Conservation (phyloP, 441 rosid species). For the Euphorbia corollata region DNA sequence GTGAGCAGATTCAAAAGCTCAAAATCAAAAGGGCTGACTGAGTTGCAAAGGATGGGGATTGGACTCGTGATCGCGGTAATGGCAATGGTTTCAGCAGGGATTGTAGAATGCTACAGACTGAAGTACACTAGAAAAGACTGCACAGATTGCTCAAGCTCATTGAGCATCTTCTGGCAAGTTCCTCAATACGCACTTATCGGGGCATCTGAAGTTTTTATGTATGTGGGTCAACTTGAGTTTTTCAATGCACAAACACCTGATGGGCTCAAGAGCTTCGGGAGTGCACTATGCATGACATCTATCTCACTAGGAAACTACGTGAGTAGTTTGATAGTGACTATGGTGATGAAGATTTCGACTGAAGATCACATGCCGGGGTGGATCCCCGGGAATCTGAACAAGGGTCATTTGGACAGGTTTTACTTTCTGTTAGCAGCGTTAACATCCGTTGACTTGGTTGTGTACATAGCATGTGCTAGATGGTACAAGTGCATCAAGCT, state of each 20-base stretch:
- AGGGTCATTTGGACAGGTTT: slow-evolving; percentile 89
- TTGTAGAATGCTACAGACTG: slow-evolving; percentile 73
- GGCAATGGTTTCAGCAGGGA: slow-evolving; percentile 88
- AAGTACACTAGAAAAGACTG: slow-evolving; percentile 65
- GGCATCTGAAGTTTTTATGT: slow-evolving; percentile 99
- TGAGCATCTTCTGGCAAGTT: slow-evolving; percentile 97
- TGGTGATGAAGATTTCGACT: slow-evolving; percentile 85
- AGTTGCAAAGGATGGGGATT: slow-evolving; percentile 92
- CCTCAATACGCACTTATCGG: slow-evolving; percentile 88
- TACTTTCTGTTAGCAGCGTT: slow-evolving; percentile 82
- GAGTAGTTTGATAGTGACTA: slow-evolving; percentile 79
- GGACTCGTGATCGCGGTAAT: slow-evolving; percentile 84
- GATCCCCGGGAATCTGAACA: slow-evolving; percentile 93
- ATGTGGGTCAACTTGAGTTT: slow-evolving; percentile 93
- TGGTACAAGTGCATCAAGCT: slow-evolving; percentile 79
- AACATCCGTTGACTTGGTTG: slow-evolving; percentile 52
- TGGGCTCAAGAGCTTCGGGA: slow-evolving; percentile 92
- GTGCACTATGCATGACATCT: slow-evolving; percentile 97
- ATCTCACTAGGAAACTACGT: slow-evolving; percentile 94
- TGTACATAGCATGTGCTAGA: slow-evolving; percentile 66
- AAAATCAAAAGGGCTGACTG: slow-evolving; percentile 56
- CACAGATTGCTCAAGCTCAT: slow-evolving; percentile 69
- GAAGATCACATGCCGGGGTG: slow-evolving; percentile 85
- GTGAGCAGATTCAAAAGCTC: slow-evolving; percentile 41
- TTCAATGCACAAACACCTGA: slow-evolving; percentile 93